Evolutionary conservation across 2,329 filamentous ascomycete species (phyloP), one percentile per base, ranked within the genome.

Genomic region (Diplodia seriata): DNA sequence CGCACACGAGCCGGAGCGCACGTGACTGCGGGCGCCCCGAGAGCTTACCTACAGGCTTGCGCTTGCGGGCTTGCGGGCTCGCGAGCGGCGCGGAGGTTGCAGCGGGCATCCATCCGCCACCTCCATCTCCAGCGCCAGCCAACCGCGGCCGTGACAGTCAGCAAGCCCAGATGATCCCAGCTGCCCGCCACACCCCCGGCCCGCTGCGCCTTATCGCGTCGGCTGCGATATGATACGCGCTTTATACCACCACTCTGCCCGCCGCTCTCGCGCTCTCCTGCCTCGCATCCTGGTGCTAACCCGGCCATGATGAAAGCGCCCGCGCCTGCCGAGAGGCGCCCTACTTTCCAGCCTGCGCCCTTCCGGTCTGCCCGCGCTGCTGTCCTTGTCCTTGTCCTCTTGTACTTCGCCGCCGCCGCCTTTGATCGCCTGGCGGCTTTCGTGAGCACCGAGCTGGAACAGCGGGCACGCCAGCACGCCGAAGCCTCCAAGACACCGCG

Each of bases 1-100:
- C 31, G 18, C 59, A 51, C 59, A 63, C 59, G 59, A 63, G 29
- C 51, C 59, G 59, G 59, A n/a, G 59, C 9, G 59, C 59, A 63
- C 59, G 59, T 63, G 59, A 63, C 47, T 38, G 40, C 6, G 18
- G 2, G 56, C 38, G 56, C 36, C 38, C 56, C 56, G 38, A 31
- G 36, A 12, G 38, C 36, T 20, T 38, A 4, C 36, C 23, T n/a
- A n/a, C n/a, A 11, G 31, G 31, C 31, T 26, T 26, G 26, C 26
- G 26, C 26, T 26, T 36, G 33, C 23, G 2, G 23, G 23, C 23
- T 26, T 26, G 23, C 23, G 23, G 23, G 23, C 23, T 26, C 23
- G 23, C 36, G 36, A 11, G 36, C 36, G 11, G 36, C 36, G 9
- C 36, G 36, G 9, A 38, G 36, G 11, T 20, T 56, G 33, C 54